These are phyloP conservation scores for Penicillium palitans DNA, from an alignment of 2,329 filamentous ascomycete species.

Conservation along the genomic window DNA sequence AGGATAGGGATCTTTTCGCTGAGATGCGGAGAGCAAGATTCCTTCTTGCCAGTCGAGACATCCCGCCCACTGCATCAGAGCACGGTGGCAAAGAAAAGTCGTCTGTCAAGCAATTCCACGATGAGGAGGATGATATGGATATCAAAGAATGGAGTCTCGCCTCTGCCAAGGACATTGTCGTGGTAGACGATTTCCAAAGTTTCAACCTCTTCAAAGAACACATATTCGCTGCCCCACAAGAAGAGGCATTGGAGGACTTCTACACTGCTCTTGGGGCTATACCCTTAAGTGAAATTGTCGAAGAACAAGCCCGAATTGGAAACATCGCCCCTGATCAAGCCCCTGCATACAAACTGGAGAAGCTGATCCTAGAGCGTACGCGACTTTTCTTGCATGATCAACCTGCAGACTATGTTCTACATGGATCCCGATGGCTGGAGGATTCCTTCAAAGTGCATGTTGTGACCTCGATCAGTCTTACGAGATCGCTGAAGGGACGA, in stretches of 20 bases:
- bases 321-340: conserved; percentile 65
- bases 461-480: conserved; percentile 75
- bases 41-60: conserved; percentile 79
- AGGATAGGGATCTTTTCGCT: conserved; percentile 74
- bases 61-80: conserved; percentile 43
- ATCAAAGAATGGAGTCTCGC: conserved; percentile 79
- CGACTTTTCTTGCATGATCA: conserved; percentile 89
- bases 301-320: conserved; percentile 75
- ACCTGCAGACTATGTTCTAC: conserved; percentile 73
- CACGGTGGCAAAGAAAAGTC: conserved; percentile 18
- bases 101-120: conserved; percentile 45
- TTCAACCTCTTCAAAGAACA: conserved; percentile 85
- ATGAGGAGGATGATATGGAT: conserved; percentile 61
- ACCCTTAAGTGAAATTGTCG: conserved; percentile 72
- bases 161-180: conserved; percentile 68
- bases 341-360: conserved; percentile 68
- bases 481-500: conserved; percentile 71
- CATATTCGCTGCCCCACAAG: conserved; percentile 83
- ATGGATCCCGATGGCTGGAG: conserved; percentile 88
- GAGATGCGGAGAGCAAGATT: conserved; percentile 75
- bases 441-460: conserved; percentile 76
- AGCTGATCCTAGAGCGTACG: conserved; percentile 81
- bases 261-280: conserved; percentile 79
- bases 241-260: conserved; percentile 81
- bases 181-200: conserved; percentile 84